phyloP scores from a whole-genome alignment of 441 rosid species.

The Pelargonium cotyledonis region DNA sequence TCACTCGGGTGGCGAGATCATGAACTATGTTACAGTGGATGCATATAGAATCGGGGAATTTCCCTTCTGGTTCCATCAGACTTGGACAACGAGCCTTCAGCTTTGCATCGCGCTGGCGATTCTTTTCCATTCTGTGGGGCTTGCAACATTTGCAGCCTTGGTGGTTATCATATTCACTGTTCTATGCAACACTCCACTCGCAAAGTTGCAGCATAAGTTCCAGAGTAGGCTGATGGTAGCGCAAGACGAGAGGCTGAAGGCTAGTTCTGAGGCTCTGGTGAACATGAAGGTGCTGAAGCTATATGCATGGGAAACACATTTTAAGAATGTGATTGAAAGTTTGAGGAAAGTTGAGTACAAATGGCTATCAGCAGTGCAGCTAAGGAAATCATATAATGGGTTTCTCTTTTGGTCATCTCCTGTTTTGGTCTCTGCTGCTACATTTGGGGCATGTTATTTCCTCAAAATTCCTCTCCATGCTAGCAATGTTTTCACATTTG shows the following conservation, averaged over 20 bases:
- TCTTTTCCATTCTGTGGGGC: slow-evolving; percentile 74
- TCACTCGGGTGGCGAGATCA: slow-evolving; percentile 86
- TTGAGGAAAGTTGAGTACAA: slow-evolving; percentile 53
- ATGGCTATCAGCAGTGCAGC: slow-evolving; percentile 78
- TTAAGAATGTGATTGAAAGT: slow-evolving; percentile 64
- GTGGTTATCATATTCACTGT: slow-evolving; percentile 64
- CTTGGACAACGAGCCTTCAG: slow-evolving; percentile 89
- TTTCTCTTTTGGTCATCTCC: slow-evolving; percentile 89
- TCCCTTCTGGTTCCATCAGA: slow-evolving; percentile 94
- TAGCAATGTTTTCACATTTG: slow-evolving; percentile 85
- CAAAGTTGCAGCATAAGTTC: slow-evolving; percentile 14
- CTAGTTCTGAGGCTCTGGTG: slow-evolving; percentile 66
- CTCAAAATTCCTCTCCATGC: slow-evolving; percentile 65
- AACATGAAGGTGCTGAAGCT: slow-evolving; percentile 88
- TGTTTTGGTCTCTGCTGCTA: slow-evolving; percentile 73
- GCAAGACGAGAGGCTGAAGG: slow-evolving; percentile 77
- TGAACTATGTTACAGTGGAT: slow-evolving; percentile 88
- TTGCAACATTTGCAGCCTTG: slow-evolving; percentile 79
- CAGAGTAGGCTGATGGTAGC: slow-evolving; percentile 66
- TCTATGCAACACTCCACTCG: slow-evolving; percentile 34
- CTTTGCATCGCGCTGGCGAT: slow-evolving; percentile 63
- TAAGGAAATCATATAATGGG: slow-evolving; percentile 51
- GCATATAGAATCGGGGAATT: slow-evolving; percentile 95
- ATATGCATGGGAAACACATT: slow-evolving; percentile 94
- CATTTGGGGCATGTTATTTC: slow-evolving; percentile 80